Base-by-base conservation (phyloP, 306 rosid species). In the Vigna nakashimae region DNA sequence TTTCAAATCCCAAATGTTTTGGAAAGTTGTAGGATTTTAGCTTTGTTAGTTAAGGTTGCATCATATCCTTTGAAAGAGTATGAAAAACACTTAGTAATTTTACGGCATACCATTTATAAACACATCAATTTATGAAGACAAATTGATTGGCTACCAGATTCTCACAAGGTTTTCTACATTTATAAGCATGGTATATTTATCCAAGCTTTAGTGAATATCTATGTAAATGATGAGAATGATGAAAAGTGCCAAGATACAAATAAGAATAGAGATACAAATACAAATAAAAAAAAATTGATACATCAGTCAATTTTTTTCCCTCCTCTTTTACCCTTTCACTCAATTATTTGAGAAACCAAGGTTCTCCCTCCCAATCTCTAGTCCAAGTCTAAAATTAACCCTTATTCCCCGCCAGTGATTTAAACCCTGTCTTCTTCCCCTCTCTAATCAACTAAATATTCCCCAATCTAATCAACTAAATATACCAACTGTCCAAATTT, bases 1-100 rank as follows among this genome's bases (percentile, higher is more conserved):
- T 78, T 78, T 34, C 6, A 69, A 46, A 59, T 58, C 51, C n/a
- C 28, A 18, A 57, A 49, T 24, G 38, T 53, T 42, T 77, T 55
- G 10, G 17, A 12, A 17, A 46, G 13, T 50, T 26, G 17, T 49
- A 70, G 30, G 16, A 20, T 46, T 69, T 58, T 32, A 13, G 30
- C 34, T 69, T 77, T 4, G 20, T 20, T 40, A 20, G n/a, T 28
- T 42, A 75, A 17, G 11, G 20, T 17, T 55, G 1, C 38, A 20
- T 32, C 62, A 17, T 34, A 32, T 40, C 16, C 43, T 24, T 53
- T 77, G 55, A 15, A 16, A 50, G 9, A 34, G 52, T 32, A 52
- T 17, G 14, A 43, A 65, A 76, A 76, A 18, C 1, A 30, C 34
- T 13, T 48, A 65, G 24, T 16, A 49, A 51, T 53, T 59, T 53